These are phyloP conservation scores for Botrytis cinerea DNA, from an alignment of 2,329 filamentous ascomycete species.

Conservation along the genomic window DNA sequence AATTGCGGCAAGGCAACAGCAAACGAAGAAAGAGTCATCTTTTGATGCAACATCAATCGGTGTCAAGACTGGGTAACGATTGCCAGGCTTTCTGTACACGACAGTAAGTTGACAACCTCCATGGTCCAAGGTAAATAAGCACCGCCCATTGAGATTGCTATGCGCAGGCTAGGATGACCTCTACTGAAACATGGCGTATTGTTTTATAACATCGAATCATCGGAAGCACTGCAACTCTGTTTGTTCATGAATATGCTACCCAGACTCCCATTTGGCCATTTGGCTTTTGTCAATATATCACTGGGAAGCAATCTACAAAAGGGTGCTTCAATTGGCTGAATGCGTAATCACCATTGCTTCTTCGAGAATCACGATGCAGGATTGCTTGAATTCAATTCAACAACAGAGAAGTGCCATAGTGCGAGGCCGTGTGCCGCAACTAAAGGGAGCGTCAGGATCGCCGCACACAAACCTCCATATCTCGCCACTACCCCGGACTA, in stretches of 20 bases:
- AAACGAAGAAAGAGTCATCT: constrained; percentile 10
- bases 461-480: background rate
- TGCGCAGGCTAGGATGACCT: background rate
- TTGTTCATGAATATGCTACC: background rate
- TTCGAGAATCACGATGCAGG: background rate
- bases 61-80: background rate
- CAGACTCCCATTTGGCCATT: background rate
- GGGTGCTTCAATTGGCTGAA: background rate
- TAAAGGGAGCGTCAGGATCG: background rate
- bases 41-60: background rate
- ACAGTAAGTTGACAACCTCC: background rate
- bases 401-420: background rate
- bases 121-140: too few relatives aligned
- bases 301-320: background rate
- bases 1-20: background rate
- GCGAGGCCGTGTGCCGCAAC: background rate
- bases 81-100: background rate
- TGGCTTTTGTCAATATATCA: background rate
- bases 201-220: background rate
- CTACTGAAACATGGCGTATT: background rate
- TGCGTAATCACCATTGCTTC: background rate
- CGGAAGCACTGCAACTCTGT: background rate
- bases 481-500: background rate
- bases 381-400: background rate
- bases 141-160: background rate